Evolutionary conservation across 2,329 filamentous ascomycete genomes (phyloP).

Genomic region (Diaporthe caulivora): DNA sequence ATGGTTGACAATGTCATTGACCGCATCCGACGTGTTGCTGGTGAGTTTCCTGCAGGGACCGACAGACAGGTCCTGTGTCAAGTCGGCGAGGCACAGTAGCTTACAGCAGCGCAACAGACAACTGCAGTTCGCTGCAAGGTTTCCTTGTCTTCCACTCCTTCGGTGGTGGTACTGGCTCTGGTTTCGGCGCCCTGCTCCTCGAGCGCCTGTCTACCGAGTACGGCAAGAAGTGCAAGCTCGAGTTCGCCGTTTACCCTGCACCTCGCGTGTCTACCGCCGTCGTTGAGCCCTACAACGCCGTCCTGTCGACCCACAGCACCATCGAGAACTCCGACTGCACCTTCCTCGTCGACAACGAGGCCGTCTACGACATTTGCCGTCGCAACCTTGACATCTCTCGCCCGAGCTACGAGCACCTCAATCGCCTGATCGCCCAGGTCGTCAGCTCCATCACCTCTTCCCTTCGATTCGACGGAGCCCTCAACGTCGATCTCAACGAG

Average conservation of each 20-base stretch:
- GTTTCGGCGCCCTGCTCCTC: conserved; percentile 78
- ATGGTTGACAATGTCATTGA: conserved; percentile 79
- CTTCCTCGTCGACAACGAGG: conserved; percentile 82
- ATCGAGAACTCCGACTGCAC: conserved; percentile 84
- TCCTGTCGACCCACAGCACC: conserved; percentile 80
- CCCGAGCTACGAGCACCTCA: conserved; percentile 78
- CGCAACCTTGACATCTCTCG: conserved; percentile 78
- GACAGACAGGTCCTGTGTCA: conserved; percentile 40
- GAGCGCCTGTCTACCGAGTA: conserved; percentile 81
- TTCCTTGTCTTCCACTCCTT: conserved; percentile 84
- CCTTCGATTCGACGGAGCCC: conserved; percentile 78
- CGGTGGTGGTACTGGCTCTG: conserved; percentile 79
- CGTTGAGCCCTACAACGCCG: conserved; percentile 81
- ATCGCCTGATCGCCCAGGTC: conserved; percentile 79
- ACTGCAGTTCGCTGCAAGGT: conserved; percentile 79
- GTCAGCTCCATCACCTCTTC: conserved; percentile 82
- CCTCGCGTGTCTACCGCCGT: conserved; percentile 78
- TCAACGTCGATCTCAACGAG: conserved; percentile 82
- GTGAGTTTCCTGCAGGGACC: conserved; percentile 55
- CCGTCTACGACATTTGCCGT: conserved; percentile 81
- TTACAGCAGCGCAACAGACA: conserved; percentile 62
- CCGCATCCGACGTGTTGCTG: conserved; percentile 76
- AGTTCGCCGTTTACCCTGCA: conserved; percentile 79
- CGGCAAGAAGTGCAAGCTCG: conserved; percentile 83
- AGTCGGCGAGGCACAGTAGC: conserved; percentile 17